Evolutionary conservation across 257 asterid genomes (phyloP).

Genomic region (Solanum megistacrolobum): DNA sequence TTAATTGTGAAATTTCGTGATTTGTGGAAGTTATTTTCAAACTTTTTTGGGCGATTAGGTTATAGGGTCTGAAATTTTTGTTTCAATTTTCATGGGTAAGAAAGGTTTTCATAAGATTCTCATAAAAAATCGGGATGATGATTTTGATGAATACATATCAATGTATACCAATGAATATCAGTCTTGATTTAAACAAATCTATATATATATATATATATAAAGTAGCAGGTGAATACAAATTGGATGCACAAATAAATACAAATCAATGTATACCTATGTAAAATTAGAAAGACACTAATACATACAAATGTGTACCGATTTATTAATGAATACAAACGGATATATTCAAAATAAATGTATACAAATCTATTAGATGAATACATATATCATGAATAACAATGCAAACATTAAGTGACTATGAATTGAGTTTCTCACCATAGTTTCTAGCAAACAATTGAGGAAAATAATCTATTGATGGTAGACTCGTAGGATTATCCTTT

Average conservation of each 20-base stretch:
- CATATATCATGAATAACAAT: background rate
- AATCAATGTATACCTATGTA: background rate
- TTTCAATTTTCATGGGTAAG: background rate
- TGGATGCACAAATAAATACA: background rate
- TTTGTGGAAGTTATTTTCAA: background rate
- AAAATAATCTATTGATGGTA: too few relatives aligned
- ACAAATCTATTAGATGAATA: too few relatives aligned
- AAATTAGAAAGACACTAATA: background rate
- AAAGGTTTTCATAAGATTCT: background rate
- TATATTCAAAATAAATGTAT: background rate
- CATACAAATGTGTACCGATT: background rate
- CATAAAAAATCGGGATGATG: background rate
- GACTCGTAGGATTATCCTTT: too few relatives aligned
- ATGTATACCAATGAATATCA: background rate
- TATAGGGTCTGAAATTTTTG: too few relatives aligned
- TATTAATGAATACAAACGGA: background rate
- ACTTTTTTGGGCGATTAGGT: background rate
- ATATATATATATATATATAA: too few relatives aligned
- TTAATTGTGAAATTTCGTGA: background rate
- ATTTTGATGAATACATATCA: too few relatives aligned
- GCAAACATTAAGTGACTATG: background rate
- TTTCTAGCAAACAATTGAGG: too few relatives aligned
- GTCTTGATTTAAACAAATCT: background rate
- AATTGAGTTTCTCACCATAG: too few relatives aligned
- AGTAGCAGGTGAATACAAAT: background rate